Base-by-base conservation (phyloP, 2,329 filamentous ascomycete genomes). In the Microcera coccophila region DNA sequence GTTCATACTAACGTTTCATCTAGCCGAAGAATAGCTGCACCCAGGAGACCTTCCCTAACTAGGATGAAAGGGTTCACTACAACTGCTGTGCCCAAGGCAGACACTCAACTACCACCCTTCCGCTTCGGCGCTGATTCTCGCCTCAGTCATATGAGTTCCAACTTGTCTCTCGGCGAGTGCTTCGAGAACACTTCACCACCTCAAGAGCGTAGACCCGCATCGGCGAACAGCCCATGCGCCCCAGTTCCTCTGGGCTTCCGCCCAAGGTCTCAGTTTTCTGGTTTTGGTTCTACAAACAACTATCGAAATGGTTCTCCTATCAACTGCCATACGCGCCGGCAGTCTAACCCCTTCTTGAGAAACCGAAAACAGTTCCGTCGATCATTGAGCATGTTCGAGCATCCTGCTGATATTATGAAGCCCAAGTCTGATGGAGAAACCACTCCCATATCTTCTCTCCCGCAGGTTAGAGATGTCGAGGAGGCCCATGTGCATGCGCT, bases 311-410 rank as follows among this genome's bases (percentile, higher is more conserved):
- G 84, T 29, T 95, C 90, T 12, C 90, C 90, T 24, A 77, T 85
- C 48, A 76, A 75, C 45, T 74, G 72, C 46, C 85, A 91, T 54
- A 70, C 83, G 42, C 82, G 90, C 50, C 88, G 90, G 53, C 76
- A 72, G 47, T 85, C 79, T 37, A 90, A 83, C 64, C 85, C 78
- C 43, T 79, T 86, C 53, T 72, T 82, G 57, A 82, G 89, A 48
- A 87, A 87, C 34, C 81, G 90, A 53, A 95, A 95, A 62, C 87
- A 93, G 64, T 91, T 91, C 61, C 84, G 93, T 47, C 83, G 93
- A 53, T 95, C 91, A 18, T 72, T 96, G 61, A 97, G 93, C 76
- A 98, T 98, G 93, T 98, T 95, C 68, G 91, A 97, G 70, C 82
- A 86, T 63, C 86, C 90, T 3, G 86, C 81, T 53, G 93, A 97